Percentiles rank a stretch among this genome's conserved stretches.
These are phyloP conservation scores for Sordaria brevicollis DNA, from an alignment of 495 filamentous ascomycete species.

Conservation along the genomic window DNA sequence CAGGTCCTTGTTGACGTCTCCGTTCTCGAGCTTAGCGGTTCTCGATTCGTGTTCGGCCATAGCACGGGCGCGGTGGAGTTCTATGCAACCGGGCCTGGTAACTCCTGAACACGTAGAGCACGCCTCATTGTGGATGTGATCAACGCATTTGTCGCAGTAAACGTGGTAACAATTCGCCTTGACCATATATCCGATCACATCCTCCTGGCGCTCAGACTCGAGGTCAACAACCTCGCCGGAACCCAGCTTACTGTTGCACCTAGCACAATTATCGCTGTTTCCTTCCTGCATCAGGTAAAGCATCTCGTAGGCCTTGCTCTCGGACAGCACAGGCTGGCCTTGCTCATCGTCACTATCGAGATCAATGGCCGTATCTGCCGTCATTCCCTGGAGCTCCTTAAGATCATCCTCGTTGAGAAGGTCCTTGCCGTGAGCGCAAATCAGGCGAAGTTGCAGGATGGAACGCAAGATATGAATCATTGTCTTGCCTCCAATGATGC, in stretches of 20 bases:
- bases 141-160: slow-evolving; percentile 65
- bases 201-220: slow-evolving; percentile 47
- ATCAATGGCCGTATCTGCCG: slow-evolving; percentile 71
- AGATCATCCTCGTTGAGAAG: slow-evolving; percentile 75
- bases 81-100: slow-evolving; percentile 44
- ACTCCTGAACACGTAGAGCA: slow-evolving; percentile 6
- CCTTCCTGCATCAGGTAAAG: slow-evolving; percentile 71
- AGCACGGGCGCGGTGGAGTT: slow-evolving; percentile 55
- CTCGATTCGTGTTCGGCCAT: slow-evolving; percentile 46
- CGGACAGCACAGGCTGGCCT: slow-evolving; percentile 37
- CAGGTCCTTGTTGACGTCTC: slow-evolving; percentile 43
- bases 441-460: slow-evolving; percentile 79
- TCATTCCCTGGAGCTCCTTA: slow-evolving; percentile 65
- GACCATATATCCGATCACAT: slow-evolving; percentile 57
- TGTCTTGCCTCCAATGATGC: slow-evolving; percentile 64
- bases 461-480: slow-evolving; percentile 85
- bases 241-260: slow-evolving; percentile 56
- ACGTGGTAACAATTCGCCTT: slow-evolving; percentile 69
- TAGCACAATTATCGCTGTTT: slow-evolving; percentile 56
- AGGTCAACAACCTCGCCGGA: slow-evolving; percentile 38
- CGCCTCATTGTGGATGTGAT: slow-evolving; percentile 32
- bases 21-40: slow-evolving; percentile 23
- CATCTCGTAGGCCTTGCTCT: slow-evolving; percentile 70
- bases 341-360: slow-evolving; percentile 66
- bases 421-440: slow-evolving; percentile 87